A percentile compares a stretch with the other conserved stretches of the same genome.
Evolutionary conservation across 805 yeast genomes (phyloP).

Genomic region (Wickerhamiella nectarea): DNA sequence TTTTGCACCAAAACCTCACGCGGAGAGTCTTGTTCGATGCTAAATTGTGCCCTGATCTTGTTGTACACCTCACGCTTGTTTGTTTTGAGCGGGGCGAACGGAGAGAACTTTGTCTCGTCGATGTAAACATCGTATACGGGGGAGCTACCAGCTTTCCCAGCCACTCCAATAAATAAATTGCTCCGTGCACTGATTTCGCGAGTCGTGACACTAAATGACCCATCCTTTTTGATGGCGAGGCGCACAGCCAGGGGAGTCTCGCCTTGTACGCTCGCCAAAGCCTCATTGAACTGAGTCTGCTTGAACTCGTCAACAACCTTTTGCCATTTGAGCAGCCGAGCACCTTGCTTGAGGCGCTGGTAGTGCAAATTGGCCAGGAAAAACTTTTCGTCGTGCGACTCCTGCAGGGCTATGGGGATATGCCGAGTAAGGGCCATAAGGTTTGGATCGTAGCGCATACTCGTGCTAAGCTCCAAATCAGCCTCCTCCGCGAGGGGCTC

Average conservation of each 20-base stretch:
- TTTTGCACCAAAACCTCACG: conserved; percentile 62
- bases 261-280: conserved; percentile 22
- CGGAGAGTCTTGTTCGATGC: conserved; percentile 10
- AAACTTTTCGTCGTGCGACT: conserved; percentile 30
- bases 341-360: conserved; percentile 41
- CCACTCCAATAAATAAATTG: conserved; percentile 21
- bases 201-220: conserved; percentile 29
- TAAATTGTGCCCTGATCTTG: conserved; percentile 39
- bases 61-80: conserved; percentile 54
- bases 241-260: conserved; percentile 27
- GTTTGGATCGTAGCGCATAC: conserved; percentile 64
- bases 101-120: conserved; percentile 38
- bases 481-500: conserved; percentile 17
- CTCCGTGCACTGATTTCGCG: conserved; percentile 23
- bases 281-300: conserved; percentile 30
- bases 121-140: conserved; percentile 48
- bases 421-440: conserved; percentile 26
- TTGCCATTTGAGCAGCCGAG: conserved; percentile 40
- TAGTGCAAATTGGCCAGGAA: conserved; percentile 53
- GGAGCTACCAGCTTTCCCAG: conserved; percentile 17
- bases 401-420: conserved; percentile 20
- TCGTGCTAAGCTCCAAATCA: conserved; percentile 45
- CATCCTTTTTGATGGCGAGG: conserved; percentile 30
- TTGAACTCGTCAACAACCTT: conserved; percentile 28
- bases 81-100: conserved; percentile 56